Conservation (phyloP, 2,329 filamentous ascomycete species). For the Epichloe glyceriae region DNA sequence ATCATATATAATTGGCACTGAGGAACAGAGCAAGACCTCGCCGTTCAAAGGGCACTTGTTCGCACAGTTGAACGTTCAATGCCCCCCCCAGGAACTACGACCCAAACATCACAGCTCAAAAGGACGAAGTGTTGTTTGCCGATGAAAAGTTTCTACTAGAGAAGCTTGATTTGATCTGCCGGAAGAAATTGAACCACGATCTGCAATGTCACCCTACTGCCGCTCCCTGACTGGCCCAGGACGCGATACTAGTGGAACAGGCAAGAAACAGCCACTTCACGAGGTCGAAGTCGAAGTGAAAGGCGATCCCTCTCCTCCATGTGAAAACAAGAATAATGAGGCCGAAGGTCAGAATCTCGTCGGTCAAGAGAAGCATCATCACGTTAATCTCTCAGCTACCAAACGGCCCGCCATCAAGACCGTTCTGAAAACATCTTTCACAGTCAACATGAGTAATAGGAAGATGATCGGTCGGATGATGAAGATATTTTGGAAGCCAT, state of each 20-base stretch:
- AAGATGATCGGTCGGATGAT: conserved; percentile 20
- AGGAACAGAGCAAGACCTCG: neutral
- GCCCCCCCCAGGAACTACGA: conserved; percentile 54
- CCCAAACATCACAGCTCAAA: conserved; percentile 56
- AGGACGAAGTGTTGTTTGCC: conserved; percentile 58
- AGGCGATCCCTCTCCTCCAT: neutral
- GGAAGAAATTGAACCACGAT: conserved; percentile 22
- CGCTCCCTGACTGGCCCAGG: neutral
- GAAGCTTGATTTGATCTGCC: conserved; percentile 33
- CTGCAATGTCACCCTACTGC: neutral
- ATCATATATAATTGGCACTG: conserved; percentile 17
- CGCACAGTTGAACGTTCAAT: conserved; percentile 49
- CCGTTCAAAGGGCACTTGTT: conserved; percentile 38
- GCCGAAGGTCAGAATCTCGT: neutral
- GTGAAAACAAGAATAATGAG: neutral
- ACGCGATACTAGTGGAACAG: neutral
- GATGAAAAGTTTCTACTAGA: conserved; percentile 34
- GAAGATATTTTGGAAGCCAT: conserved; percentile 9
- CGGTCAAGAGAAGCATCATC: neutral
- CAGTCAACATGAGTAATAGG: conserved; percentile 21
- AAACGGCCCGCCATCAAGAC: neutral
- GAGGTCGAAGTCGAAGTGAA: neutral
- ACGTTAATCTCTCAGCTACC: neutral
- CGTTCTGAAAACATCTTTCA: conserved; percentile 17
- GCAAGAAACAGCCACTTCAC: neutral